A percentile compares a stretch with the other conserved stretches of the same genome.
Conservation (phyloP, 768 basidiomycete genomes). For the Leccinum pellstonianum region DNA sequence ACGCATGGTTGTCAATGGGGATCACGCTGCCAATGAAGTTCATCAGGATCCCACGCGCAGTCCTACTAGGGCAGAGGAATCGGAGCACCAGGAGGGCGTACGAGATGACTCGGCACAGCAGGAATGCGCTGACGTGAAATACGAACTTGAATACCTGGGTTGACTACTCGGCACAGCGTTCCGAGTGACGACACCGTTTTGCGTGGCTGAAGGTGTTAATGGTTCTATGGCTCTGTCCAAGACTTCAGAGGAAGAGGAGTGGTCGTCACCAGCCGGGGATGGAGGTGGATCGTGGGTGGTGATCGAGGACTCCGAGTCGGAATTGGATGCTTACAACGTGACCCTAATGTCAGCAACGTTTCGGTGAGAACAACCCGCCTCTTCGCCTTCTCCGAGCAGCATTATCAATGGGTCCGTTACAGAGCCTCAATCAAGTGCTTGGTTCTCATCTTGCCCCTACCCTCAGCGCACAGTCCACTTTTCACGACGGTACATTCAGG, state of each 20-base stretch:
- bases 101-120: constrained; percentile 3
- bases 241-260: constrained; percentile 21
- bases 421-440: constrained; percentile 62
- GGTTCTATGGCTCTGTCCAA: constrained; percentile 31
- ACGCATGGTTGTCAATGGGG: constrained; percentile 16
- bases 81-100: constrained; percentile 1
- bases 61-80: constrained; percentile 1
- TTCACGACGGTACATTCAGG: constrained; percentile 31
- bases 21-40: constrained; percentile 19
- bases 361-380: constrained; percentile 46
- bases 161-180: constrained; percentile 52
- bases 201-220: constrained; percentile 34
- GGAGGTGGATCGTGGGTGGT: constrained; percentile 10
- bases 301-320: constrained; percentile 30
- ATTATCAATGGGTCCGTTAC: constrained; percentile 26
- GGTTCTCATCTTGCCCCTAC: constrained; percentile 49
- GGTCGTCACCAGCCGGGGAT: neutral
- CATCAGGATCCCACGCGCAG: constrained; percentile 1
- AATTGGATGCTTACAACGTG: constrained; percentile 49
- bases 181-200: constrained; percentile 58
- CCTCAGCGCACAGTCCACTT: constrained; percentile 32
- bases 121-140: constrained; percentile 39
- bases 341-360: constrained; percentile 55
- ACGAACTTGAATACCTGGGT: constrained; percentile 44
- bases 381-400: constrained; percentile 22